Conservation (phyloP, 108 stramenopile species). For the Conticribra weissflogii region DNA sequence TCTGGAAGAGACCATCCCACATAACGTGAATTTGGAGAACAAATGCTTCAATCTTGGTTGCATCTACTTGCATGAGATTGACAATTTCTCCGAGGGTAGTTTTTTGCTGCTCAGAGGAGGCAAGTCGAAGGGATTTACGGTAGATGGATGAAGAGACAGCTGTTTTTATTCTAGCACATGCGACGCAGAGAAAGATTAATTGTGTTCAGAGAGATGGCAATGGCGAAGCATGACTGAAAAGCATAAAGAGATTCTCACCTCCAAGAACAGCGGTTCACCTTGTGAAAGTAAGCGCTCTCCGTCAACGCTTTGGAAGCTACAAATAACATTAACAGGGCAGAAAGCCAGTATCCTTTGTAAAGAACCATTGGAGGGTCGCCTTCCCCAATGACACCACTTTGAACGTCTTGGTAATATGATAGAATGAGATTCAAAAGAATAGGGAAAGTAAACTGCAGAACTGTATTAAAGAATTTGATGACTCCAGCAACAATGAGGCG, state of each 20-base stretch:
- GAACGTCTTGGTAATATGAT: conserved; percentile 62
- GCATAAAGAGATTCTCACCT: conserved; percentile 11
- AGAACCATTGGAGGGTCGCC: conserved; percentile 47
- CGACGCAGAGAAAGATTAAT: neutral
- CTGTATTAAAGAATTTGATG: conserved; percentile 55
- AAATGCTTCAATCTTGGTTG: conserved; percentile 78
- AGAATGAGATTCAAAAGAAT: conserved; percentile 68
- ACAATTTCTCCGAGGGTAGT: conserved; percentile 81
- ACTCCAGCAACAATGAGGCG: conserved; percentile 65
- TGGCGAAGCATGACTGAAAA: neutral
- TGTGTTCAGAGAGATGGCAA: neutral
- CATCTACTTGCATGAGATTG: conserved; percentile 95
- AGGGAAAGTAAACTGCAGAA: conserved; percentile 74
- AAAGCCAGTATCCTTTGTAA: conserved; percentile 79
- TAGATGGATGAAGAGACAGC: conserved; percentile 83
- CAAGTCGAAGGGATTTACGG: conserved; percentile 83
- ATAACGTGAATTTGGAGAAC: conserved; percentile 71
- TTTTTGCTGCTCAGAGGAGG: conserved; percentile 63
- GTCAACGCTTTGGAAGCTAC: conserved; percentile 71
- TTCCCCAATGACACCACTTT: conserved; percentile 51
- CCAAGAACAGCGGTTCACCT: conserved; percentile 58
- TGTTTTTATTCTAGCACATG: conserved; percentile 31
- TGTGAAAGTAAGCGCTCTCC: conserved; percentile 73
- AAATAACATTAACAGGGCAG: conserved; percentile 56
- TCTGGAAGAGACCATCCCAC: conserved; percentile 81